Conservation (phyloP, 169 alveolate genomes). For the Plasmodium vinckei region DNA sequence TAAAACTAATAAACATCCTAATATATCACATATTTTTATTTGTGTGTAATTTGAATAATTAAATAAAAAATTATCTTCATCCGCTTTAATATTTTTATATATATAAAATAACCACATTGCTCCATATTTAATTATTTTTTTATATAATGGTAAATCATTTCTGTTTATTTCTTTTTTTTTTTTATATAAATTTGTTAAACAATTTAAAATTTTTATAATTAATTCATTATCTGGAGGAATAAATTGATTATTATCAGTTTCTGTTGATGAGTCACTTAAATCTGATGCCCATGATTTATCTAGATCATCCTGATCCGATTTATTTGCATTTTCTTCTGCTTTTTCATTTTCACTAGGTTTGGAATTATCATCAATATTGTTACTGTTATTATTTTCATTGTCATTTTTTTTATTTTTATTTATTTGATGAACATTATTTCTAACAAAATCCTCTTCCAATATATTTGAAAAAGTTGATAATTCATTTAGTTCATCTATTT, state of each 20-base stretch:
- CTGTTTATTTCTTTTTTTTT: slow-evolving; percentile 19
- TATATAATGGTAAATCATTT: slow-evolving; percentile 15
- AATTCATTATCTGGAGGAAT: slow-evolving; percentile 69
- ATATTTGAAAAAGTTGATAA: slow-evolving; percentile 8
- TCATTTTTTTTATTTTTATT: neutral
- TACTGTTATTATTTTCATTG: neutral
- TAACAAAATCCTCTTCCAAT: slow-evolving; percentile 52
- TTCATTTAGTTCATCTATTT: neutral
- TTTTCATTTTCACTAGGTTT: neutral
- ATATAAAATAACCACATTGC: slow-evolving; percentile 72
- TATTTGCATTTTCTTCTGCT: neutral
- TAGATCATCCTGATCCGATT: neutral
- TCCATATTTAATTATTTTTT: slow-evolving; percentile 73
- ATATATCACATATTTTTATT: slow-evolving; percentile 47
- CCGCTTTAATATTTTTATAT: slow-evolving; percentile 31
- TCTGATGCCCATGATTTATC: neutral
- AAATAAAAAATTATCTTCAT: slow-evolving; percentile 31
- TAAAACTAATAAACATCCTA: slow-evolving; percentile 55
- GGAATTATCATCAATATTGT: neutral
- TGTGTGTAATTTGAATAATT: slow-evolving; percentile 40
- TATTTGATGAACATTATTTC: slow-evolving; percentile 27
- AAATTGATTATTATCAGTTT: neutral
- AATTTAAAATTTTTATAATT: slow-evolving; percentile 48
- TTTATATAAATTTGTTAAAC: slow-evolving; percentile 43
- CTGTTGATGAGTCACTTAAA: neutral